Conservation (phyloP, 192 early-diverging fungal genomes). For the Glomus cerebriforme region DNA sequence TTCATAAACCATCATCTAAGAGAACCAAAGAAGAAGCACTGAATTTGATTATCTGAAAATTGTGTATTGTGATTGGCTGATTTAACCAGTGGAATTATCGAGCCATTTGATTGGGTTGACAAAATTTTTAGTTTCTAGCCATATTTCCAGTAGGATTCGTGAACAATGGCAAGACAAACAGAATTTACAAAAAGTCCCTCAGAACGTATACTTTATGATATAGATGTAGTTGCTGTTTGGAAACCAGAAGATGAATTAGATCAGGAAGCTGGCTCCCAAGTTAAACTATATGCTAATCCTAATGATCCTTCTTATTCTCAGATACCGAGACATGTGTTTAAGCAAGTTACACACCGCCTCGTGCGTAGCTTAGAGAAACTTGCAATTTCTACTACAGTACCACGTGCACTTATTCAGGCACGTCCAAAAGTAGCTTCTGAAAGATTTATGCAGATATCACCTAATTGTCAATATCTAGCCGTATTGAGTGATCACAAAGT, state of each 20-base stretch:
- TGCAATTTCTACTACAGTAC: slow-evolving; percentile 45
- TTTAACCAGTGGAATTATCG: too few species aligned
- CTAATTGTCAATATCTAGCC: slow-evolving; percentile 43
- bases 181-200: neutral
- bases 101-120: too few species aligned
- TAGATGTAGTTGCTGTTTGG: slow-evolving; percentile 44
- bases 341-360: slow-evolving; percentile 29
- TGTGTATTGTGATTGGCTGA: neutral
- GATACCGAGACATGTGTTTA: slow-evolving; percentile 27
- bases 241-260: slow-evolving; percentile 42
- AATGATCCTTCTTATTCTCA: slow-evolving; percentile 25
- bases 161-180: neutral
- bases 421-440: slow-evolving; percentile 39
- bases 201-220: slow-evolving; percentile 39
- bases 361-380: slow-evolving; percentile 28
- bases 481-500: slow-evolving; percentile 47
- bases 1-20: neutral
- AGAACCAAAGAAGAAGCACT: neutral
- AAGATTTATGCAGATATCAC: slow-evolving; percentile 40
- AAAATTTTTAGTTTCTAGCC: too few species aligned
- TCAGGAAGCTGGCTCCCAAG: slow-evolving; percentile 22
- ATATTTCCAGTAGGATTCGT: too few species aligned
- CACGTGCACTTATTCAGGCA: slow-evolving; percentile 40
- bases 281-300: slow-evolving; percentile 22
- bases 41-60: neutral